phyloP scores from a whole-genome alignment of 768 basidiomycete species.

The Russula vinacea region DNA sequence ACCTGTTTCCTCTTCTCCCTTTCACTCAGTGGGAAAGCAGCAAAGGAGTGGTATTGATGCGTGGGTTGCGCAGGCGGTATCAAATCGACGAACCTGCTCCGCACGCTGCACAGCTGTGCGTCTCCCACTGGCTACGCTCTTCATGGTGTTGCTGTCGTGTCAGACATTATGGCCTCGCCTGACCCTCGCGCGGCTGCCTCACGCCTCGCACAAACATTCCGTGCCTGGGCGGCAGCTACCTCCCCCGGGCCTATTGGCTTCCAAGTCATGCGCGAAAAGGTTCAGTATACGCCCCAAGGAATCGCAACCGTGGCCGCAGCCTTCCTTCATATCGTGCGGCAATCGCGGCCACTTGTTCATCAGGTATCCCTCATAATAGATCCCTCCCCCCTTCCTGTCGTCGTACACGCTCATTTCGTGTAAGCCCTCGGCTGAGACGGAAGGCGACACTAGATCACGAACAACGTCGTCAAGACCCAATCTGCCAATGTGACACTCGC shows the following conservation, averaged over 20 bases:
- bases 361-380: constrained; percentile 47
- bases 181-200: constrained; percentile 53
- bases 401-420: background rate
- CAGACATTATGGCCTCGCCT: constrained; percentile 71
- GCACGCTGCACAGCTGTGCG: constrained; percentile 69
- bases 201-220: constrained; percentile 44
- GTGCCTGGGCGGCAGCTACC: constrained; percentile 40
- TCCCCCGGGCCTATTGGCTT: constrained; percentile 27
- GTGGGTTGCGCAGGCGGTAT: constrained; percentile 66
- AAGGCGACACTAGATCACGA: constrained; percentile 63
- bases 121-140: constrained; percentile 55
- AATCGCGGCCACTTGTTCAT: constrained; percentile 69
- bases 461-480: constrained; percentile 84
- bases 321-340: constrained; percentile 52
- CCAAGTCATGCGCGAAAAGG: constrained; percentile 23
- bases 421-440: background rate
- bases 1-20: background rate
- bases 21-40: background rate
- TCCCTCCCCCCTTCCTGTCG: background rate
- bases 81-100: constrained; percentile 70
- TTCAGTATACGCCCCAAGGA: constrained; percentile 34
- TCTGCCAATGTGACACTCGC: constrained; percentile 89
- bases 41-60: background rate
- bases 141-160: constrained; percentile 86
- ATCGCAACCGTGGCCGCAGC: constrained; percentile 46